These are phyloP conservation scores for Pythium scleroteichum DNA, from an alignment of 352 stramenopile species.

Conservation along the genomic window DNA sequence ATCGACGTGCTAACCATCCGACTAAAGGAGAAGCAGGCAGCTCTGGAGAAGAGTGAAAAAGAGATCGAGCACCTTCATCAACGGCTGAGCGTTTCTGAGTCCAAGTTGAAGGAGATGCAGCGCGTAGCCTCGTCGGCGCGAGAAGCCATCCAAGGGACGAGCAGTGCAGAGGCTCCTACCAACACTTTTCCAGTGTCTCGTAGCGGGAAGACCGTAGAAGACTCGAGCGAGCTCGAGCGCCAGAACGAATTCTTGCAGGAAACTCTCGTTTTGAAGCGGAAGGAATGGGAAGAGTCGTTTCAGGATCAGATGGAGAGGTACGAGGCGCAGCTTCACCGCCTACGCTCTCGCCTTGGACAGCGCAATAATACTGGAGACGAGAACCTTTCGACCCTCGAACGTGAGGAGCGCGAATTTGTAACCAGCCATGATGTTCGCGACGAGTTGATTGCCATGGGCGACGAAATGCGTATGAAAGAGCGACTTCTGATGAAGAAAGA, in stretches of 20 bases:
- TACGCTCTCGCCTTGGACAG: slow-evolving; percentile 45
- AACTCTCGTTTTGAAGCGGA: slow-evolving; percentile 57
- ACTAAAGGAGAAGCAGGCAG: slow-evolving; percentile 70
- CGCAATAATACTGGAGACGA: slow-evolving; percentile 25
- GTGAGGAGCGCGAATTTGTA: slow-evolving; percentile 56
- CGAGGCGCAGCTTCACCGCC: slow-evolving; percentile 48
- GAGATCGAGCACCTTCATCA: slow-evolving; percentile 45
- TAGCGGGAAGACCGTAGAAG: no score
- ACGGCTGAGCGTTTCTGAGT: slow-evolving; percentile 36
- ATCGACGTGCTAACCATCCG: slow-evolving; percentile 62
- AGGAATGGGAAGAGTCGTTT: slow-evolving; percentile 61
- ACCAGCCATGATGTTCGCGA: slow-evolving; percentile 44
- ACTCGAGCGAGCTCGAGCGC: slow-evolving; percentile 34
- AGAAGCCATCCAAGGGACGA: slow-evolving; percentile 22
- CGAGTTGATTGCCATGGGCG: slow-evolving; percentile 40
- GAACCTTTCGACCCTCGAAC: slow-evolving; percentile 24
- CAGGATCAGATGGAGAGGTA: slow-evolving; percentile 54
- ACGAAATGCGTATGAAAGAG: slow-evolving; percentile 55
- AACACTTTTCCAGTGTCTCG: no score
- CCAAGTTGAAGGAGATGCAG: slow-evolving; percentile 31
- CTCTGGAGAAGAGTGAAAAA: slow-evolving; percentile 41
- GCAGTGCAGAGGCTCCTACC: neutral
- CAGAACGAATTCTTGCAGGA: slow-evolving; percentile 66
- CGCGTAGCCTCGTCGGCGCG: slow-evolving; percentile 12
- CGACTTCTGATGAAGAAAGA: slow-evolving; percentile 57